Percentiles rank a stretch among this genome's conserved stretches.
phyloP scores from a whole-genome alignment of 106 monocot species.

The Chionographis japonica region DNA sequence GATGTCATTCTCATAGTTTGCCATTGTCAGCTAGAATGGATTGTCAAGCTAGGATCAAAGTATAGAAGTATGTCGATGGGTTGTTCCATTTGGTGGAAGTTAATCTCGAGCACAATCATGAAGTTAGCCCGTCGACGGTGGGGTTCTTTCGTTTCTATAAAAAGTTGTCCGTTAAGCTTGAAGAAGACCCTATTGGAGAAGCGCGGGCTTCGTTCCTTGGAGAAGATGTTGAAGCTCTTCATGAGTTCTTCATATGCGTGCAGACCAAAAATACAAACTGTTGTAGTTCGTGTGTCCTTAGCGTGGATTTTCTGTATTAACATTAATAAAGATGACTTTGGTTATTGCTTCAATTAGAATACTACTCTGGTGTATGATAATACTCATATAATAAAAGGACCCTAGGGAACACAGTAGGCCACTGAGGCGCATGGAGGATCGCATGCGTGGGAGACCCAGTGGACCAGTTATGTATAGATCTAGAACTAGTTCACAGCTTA shows the following conservation, averaged over 20 bases:
- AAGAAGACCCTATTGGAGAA: slow-evolving; percentile 14
- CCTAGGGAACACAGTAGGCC: too few species aligned
- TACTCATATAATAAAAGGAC: too few species aligned
- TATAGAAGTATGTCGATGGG: slow-evolving; percentile 41
- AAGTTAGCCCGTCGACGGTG: slow-evolving; percentile 41
- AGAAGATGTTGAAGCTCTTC: slow-evolving; percentile 29
- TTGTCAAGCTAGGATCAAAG: slow-evolving; percentile 45
- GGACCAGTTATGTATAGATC: too few species aligned
- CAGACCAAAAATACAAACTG: too few species aligned
- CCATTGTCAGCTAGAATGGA: slow-evolving; percentile 38
- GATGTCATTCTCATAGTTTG: slow-evolving; percentile 38
- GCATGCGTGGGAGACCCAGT: too few species aligned
- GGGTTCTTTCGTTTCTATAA: slow-evolving; percentile 43
- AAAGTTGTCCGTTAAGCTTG: slow-evolving; percentile 22
- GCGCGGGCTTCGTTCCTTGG: slow-evolving; percentile 4
- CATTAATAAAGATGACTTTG: too few species aligned
- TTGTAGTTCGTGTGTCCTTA: too few species aligned
- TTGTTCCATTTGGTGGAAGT: slow-evolving; percentile 45
- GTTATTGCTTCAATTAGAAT: too few species aligned
- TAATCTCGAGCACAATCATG: slow-evolving; percentile 52
- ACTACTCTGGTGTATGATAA: too few species aligned
- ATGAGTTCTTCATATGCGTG: slow-evolving; percentile 34
- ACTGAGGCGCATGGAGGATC: too few species aligned
- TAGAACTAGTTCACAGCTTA: too few species aligned
- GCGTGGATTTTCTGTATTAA: too few species aligned